Evolutionary conservation across 2,329 filamentous ascomycete species (phyloP), one percentile per base, ranked within the genome.

Genomic region (Diaporthe caulivora): DNA sequence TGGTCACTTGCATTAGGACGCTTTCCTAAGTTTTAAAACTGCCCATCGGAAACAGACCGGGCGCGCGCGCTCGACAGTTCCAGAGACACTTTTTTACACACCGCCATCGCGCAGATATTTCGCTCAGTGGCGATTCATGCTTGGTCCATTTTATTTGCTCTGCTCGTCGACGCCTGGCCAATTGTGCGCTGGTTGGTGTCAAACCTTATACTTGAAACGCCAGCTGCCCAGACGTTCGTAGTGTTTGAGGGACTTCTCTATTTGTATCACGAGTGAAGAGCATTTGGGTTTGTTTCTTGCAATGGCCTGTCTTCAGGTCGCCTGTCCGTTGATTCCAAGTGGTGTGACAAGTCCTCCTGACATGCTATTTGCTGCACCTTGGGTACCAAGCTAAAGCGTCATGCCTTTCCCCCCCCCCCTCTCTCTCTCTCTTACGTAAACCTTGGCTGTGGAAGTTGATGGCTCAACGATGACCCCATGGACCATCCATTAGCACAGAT

Each of bases 71-170:
- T 67, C 31, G 31, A 67, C 62, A 53, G n/a, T 53, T 67, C 62
- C 6, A 40, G n/a, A 53, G n/a, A 53, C n/a, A 47, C 62, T 9
- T n/a, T n/a, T n/a, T n/a, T 9, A 53, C 34, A 13, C 62, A 67
- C 62, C 62, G 62, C 47, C 47, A 15, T 67, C n/a, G 62, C n/a
- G 62, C 31, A 4, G 13, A 21, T 37, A 67, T 40, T 53, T 67
- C 62, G 62, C 31, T 40, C 62, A 53, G 62, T 67, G 62, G 62
- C 62, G 62, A 67, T n/a, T 67, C 62, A 67, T 67, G 47, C 37
- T 53, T 67, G 44, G 34, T 65, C 44, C 62, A 37, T 34, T 40
- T 67, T 31, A 53, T 24, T 44, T 40, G n/a, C 62, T 49, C 29
- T 65, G 29, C 44, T 65, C 34, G 29, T 51, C 62, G 29, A 6